Percentiles rank a stretch among this genome's conserved stretches.
phyloP scores from a whole-genome alignment of 2,329 filamentous ascomycete genomes.

The Cladophialophora yegresii region DNA sequence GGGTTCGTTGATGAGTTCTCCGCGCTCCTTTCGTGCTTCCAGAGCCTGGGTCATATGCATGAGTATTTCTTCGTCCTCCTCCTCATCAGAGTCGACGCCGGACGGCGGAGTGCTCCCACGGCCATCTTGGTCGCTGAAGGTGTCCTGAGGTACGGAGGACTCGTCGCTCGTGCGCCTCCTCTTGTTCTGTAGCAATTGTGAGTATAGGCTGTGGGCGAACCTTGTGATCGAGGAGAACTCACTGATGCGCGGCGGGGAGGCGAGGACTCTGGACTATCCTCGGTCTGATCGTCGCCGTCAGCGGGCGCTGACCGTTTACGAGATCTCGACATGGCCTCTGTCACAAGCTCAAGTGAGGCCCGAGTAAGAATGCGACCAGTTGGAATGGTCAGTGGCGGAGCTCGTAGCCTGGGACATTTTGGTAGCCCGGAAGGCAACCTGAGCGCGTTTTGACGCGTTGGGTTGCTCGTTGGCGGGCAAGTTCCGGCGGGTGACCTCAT shows the following conservation, averaged over 20 bases:
- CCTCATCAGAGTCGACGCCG: conserved; percentile 24
- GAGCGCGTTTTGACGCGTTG: conserved; percentile 6
- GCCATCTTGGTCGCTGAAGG: conserved; percentile 24
- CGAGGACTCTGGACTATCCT: conserved; percentile 12
- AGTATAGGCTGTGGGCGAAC: neutral
- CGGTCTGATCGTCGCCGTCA: conserved; percentile 17
- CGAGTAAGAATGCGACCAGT: neutral
- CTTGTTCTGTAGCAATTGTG: conserved; percentile 28
- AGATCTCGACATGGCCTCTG: conserved; percentile 15
- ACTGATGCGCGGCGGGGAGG: conserved; percentile 21
- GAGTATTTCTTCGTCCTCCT: conserved; percentile 49
- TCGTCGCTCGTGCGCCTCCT: conserved; percentile 33
- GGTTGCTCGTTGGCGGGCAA: conserved; percentile 1
- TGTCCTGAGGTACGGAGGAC: conserved; percentile 19
- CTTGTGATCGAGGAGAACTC: neutral
- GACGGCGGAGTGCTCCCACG: conserved; percentile 28
- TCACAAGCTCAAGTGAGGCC: neutral
- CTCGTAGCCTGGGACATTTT: neutral
- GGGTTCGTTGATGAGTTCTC: conserved; percentile 67
- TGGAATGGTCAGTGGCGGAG: neutral
- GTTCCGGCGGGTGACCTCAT: conserved; percentile 8
- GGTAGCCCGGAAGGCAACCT: neutral
- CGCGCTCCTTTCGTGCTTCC: conserved; percentile 49
- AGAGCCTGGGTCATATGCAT: conserved; percentile 66
- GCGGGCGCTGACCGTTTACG: conserved; percentile 21